phyloP scores from a whole-genome alignment of 805 yeast genomes.

The Cyberlindnera mrakii region DNA sequence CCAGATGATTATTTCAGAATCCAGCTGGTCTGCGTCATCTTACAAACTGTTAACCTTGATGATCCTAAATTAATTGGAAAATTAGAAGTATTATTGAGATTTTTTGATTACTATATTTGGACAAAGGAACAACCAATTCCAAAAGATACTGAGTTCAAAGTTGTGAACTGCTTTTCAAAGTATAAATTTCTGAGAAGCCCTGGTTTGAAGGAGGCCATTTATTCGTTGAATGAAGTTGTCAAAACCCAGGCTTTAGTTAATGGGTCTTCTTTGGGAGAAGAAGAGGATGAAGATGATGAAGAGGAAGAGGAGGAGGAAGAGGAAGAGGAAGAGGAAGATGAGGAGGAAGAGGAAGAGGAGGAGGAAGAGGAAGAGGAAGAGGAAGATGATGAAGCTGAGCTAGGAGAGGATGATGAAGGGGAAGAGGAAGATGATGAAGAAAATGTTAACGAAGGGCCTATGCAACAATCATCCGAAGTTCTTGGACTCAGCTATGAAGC shows the following conservation, averaged over 20 bases:
- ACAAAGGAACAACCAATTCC: slow-evolving; percentile 61
- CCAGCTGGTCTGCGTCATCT: slow-evolving; percentile 41
- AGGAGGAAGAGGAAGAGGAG: slow-evolving; percentile 20
- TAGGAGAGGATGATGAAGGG: slow-evolving; percentile 18
- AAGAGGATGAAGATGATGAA: slow-evolving; percentile 25
- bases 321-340: slow-evolving; percentile 11
- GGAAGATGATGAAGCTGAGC: slow-evolving; percentile 12
- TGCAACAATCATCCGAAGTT: slow-evolving; percentile 12
- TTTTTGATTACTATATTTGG: slow-evolving; percentile 66
- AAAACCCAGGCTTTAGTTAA: slow-evolving; percentile 5
- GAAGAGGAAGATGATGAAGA: slow-evolving; percentile 23
- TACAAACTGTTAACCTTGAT: slow-evolving; percentile 27
- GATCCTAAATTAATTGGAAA: slow-evolving; percentile 18
- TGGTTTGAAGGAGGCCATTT: slow-evolving; percentile 38
- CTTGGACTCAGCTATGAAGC: slow-evolving; percentile 32
- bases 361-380: slow-evolving; percentile 26
- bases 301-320: slow-evolving; percentile 26
- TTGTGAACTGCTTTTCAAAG: slow-evolving; percentile 38
- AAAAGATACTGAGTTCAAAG: slow-evolving; percentile 48
- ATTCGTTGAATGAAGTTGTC: slow-evolving; percentile 30
- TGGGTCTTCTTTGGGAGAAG: slow-evolving; percentile 10
- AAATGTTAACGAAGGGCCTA: neutral
- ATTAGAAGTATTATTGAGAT: slow-evolving; percentile 39
- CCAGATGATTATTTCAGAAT: slow-evolving; percentile 70
- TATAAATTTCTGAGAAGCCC: slow-evolving; percentile 31